Percentiles rank a stretch among this genome's conserved stretches.
phyloP scores from a whole-genome alignment of 2,329 filamentous ascomycete genomes.

The Aspergillus terreus region DNA sequence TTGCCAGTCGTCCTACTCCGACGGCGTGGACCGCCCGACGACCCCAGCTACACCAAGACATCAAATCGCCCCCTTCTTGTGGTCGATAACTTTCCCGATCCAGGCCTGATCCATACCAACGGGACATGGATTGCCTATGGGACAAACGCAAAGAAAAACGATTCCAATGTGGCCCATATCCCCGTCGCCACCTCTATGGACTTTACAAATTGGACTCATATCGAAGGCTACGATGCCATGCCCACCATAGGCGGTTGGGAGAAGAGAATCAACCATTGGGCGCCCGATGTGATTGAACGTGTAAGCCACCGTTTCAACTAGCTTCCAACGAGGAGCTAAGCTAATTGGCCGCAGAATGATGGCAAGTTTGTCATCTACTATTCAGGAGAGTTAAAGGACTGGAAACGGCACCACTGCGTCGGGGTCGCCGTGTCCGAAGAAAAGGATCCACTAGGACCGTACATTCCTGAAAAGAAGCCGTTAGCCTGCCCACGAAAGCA shows the following conservation, averaged over 20 bases:
- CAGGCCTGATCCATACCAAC: constrained; percentile 26
- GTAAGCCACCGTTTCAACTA: constrained; percentile 17
- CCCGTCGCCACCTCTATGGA: constrained; percentile 51
- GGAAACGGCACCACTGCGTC: constrained; percentile 51
- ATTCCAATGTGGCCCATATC: constrained; percentile 36
- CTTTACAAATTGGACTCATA: constrained; percentile 46
- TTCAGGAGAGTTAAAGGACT: constrained; percentile 43
- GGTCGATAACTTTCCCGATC: constrained; percentile 29
- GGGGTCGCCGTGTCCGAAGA: constrained; percentile 48
- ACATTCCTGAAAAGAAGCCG: constrained; percentile 42
- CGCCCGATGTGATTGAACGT: constrained; percentile 55
- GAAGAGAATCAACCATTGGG: constrained; percentile 53
- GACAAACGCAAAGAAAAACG: constrained; percentile 20
- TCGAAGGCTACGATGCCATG: constrained; percentile 47
- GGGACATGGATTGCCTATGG: constrained; percentile 34
- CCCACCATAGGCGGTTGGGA: constrained; percentile 52
- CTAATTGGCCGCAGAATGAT: constrained; percentile 21
- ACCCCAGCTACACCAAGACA: constrained; percentile 15
- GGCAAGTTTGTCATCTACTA: constrained; percentile 59
- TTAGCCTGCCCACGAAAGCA: constrained; percentile 50
- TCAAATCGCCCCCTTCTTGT: constrained; percentile 19
- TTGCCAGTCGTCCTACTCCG: constrained; percentile 17
- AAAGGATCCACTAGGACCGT: constrained; percentile 40
- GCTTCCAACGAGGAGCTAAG: neutral
- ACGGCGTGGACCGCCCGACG: constrained; percentile 5